Percentiles rank a stretch among this genome's conserved stretches.
Conservation (phyloP, 345 rosid species). For the Populus simonii region DNA sequence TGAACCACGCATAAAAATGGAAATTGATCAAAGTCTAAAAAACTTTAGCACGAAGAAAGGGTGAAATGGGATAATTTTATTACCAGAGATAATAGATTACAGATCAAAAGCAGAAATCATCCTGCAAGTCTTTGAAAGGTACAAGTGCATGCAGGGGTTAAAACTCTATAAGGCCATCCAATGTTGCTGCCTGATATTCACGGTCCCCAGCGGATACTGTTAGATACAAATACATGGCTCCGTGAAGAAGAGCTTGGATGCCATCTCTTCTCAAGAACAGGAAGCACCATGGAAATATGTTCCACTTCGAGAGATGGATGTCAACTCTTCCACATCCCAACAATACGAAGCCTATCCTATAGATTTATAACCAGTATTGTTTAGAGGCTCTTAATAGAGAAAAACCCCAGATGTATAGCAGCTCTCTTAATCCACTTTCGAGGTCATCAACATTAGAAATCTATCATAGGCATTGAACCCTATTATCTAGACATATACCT, state of each 20-base stretch:
- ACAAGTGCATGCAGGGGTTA: constrained; percentile 17
- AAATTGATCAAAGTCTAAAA: background rate
- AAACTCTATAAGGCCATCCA: constrained; percentile 39
- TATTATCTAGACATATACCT: background rate
- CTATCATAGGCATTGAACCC: background rate
- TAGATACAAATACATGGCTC: constrained; percentile 26
- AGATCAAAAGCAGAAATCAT: background rate
- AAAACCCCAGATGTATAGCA: background rate
- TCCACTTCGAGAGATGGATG: background rate
- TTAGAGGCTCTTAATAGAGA: background rate
- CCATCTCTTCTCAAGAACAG: constrained; percentile 1
- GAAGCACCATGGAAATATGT: background rate
- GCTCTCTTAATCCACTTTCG: background rate
- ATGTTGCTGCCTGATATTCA: constrained; percentile 38
- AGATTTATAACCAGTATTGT: background rate
- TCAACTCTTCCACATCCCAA: constrained; percentile 2
- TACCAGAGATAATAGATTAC: constrained; percentile 17
- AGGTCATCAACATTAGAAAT: background rate
- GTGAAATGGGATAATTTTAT: constrained; percentile 1
- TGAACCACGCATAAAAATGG: background rate
- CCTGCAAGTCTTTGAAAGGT: background rate
- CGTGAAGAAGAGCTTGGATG: constrained; percentile 21
- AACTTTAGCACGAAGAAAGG: background rate
- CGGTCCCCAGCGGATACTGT: constrained; percentile 13
- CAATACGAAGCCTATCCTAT: constrained; percentile 14